Conservation (phyloP, 306 rosid genomes). For the Lagenaria siceraria region DNA sequence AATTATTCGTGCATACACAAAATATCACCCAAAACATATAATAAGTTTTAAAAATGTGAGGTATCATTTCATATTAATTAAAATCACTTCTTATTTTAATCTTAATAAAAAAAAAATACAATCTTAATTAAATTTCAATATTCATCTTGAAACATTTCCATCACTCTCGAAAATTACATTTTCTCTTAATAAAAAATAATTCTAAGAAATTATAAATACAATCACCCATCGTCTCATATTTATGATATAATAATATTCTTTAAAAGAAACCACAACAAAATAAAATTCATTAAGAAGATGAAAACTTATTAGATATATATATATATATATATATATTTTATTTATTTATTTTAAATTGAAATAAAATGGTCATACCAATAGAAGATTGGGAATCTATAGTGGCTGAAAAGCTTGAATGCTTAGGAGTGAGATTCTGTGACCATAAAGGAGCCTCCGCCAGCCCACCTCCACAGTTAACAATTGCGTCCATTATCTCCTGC, state of each 20-base stretch:
- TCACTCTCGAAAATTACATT: neutral
- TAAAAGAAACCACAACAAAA: no score
- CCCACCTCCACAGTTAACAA: conserved; percentile 33
- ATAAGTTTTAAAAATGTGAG: neutral
- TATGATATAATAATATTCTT: no score
- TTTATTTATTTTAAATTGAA: no score
- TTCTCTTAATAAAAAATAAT: neutral
- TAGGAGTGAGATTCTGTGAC: conserved; percentile 40
- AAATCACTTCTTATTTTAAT: neutral
- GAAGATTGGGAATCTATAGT: conserved; percentile 76
- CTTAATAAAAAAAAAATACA: neutral
- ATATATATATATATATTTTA: neutral
- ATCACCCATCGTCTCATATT: neutral
- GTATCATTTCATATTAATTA: neutral
- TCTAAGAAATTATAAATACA: no score
- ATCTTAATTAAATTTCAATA: neutral
- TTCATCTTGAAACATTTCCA: neutral
- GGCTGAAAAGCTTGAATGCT: conserved; percentile 39
- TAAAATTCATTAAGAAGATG: neutral
- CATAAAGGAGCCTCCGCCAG: conserved; percentile 17
- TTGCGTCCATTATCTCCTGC: conserved; percentile 45
- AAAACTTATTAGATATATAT: neutral
- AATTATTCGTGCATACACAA: no score
- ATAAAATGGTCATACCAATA: conserved; percentile 20
- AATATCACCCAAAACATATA: no score